Evolutionary conservation across 768 basidiomycete species (phyloP), one percentile per base, ranked within the genome.

Genomic region (Suillus placidus): DNA sequence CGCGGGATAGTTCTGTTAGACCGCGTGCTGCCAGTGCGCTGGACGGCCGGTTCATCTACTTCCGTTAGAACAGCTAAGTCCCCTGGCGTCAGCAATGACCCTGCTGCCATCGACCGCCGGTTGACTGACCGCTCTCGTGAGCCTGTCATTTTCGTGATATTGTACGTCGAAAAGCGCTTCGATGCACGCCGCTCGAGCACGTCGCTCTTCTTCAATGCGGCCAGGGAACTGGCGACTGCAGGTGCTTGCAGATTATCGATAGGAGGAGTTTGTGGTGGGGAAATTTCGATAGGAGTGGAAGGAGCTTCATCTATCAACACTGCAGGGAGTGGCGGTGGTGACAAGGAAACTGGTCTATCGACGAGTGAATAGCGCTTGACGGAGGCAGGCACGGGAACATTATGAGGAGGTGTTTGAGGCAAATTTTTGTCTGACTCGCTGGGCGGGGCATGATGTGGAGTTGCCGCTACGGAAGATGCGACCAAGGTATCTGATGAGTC

Each of bases 101-200:
- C 84, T 5, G 84, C 88, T 38, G 88, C 88, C 70, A 92, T 77
- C 30, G 90, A 92, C 49, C 88, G 84, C 45, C 92, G 81, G 75
- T 91, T 91, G 20, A 86, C 73, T 61, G 85, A 81, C 32, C 86
- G 79, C 72, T 85, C 84, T 54, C 86, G 79, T 32, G 79, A 75
- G 18, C 89, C 88, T 4, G 94, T 90, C 90, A 99, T 96, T 80
- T 96, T 96, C 56, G 91, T 89, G 71, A 98, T 92, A 68, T 95
- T 93, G 75, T 97, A 99, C 2, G 90, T 89, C 51, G 95, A 97
- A 79, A 95, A 99, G 0, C 97, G 92, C 74, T 98, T 98, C 26
- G 93, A 95, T 20, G 97, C 97, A 55, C 97, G 85, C 26, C 97
- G 87, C 71, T 95, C 94, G 45, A 99, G 84, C 1, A 88, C 85